Conservation (phyloP, 2,329 filamentous ascomycete genomes). For the Thielaviopsis cerberus region DNA sequence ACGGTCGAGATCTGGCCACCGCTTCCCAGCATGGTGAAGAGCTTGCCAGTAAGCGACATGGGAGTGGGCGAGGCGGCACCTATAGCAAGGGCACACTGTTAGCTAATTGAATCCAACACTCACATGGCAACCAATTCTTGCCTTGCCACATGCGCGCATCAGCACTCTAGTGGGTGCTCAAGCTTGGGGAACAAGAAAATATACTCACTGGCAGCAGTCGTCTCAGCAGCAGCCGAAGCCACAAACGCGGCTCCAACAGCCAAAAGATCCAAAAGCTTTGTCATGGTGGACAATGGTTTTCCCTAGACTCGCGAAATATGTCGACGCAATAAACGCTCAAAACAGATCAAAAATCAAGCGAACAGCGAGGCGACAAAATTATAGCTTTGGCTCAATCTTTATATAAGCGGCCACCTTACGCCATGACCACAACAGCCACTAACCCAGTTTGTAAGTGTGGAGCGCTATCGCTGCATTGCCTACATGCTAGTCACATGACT, state of each 20-base stretch:
- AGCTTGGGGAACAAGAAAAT: not conserved
- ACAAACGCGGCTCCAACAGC: conserved; percentile 7
- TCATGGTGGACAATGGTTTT: conserved; percentile 6
- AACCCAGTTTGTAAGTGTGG: conserved; percentile 4
- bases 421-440: not conserved
- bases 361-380: not conserved
- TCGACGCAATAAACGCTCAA: not conserved
- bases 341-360: not conserved
- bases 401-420: conserved; percentile 6
- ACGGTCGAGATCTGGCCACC: conserved; percentile 25
- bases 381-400: not conserved
- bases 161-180: not conserved
- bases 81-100: not conserved
- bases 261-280: conserved; percentile 9
- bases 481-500: not conserved
- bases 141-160: not conserved
- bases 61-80: conserved; percentile 5
- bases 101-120: not conserved
- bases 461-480: not conserved
- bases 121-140: not conserved
- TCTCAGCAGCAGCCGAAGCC: conserved; percentile 8
- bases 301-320: not conserved
- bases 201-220: conserved; percentile 2
- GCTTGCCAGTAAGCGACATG: not conserved
- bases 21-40: conserved; percentile 7